These are phyloP conservation scores for Pholiota microspora DNA, from an alignment of 768 basidiomycete species.

Conservation along the genomic window DNA sequence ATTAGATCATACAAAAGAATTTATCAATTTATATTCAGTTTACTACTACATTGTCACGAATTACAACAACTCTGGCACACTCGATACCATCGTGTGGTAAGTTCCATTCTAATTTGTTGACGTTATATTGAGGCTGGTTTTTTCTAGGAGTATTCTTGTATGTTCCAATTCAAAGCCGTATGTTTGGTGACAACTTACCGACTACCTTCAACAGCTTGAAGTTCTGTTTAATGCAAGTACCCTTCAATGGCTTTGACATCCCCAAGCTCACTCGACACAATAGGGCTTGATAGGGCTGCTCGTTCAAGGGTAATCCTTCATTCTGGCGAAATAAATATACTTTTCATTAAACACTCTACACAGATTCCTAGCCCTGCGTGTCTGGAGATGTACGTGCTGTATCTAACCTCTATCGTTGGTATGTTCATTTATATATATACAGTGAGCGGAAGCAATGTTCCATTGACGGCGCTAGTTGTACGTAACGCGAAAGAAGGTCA, in stretches of 20 bases:
- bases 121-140: background rate
- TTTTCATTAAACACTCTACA: background rate
- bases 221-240: constrained; percentile 52
- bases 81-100: constrained; percentile 47
- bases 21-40: constrained; percentile 28
- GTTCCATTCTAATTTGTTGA: no score
- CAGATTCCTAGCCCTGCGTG: constrained; percentile 42
- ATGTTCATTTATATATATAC: constrained; percentile 27
- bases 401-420: background rate
- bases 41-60: constrained; percentile 54
- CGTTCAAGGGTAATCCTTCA: constrained; percentile 43
- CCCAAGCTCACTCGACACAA: background rate
- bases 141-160: constrained; percentile 50
- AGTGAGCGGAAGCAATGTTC: constrained; percentile 50
- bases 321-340: background rate
- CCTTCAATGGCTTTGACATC: background rate
- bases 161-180: constrained; percentile 15
- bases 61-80: constrained; percentile 39
- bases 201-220: constrained; percentile 38
- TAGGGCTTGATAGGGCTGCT: constrained; percentile 55
- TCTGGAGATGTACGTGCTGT: constrained; percentile 40
- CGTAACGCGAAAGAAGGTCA: constrained; percentile 17
- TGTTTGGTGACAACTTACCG: background rate
- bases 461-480: constrained; percentile 42
- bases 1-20: background rate